Evolutionary conservation across 495 filamentous ascomycete genomes (phyloP).

Genomic region (Tuber brumale): DNA sequence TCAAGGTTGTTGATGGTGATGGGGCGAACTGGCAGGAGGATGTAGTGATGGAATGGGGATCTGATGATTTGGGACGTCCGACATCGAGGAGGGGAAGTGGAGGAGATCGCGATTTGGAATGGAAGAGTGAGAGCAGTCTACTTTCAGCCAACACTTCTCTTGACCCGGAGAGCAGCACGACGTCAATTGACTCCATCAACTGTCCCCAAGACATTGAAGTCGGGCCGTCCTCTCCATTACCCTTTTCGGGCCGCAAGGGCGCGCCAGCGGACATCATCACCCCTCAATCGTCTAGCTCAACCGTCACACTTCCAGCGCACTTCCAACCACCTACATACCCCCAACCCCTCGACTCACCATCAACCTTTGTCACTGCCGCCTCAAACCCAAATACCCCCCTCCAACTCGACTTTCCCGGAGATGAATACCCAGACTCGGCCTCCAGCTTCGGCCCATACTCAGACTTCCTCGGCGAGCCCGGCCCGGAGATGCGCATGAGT

Average conservation of each 20-base stretch:
- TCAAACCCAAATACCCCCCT: constrained; percentile 39
- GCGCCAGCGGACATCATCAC: constrained; percentile 39
- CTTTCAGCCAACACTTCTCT: constrained; percentile 20
- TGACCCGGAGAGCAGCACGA: constrained; percentile 17
- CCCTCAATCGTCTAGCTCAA: constrained; percentile 32
- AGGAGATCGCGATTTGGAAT: constrained; percentile 13
- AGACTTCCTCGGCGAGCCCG: constrained; percentile 40
- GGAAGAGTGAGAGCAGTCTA: neutral
- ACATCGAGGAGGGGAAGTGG: constrained; percentile 19
- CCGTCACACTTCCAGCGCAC: constrained; percentile 19
- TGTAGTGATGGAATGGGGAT: constrained; percentile 40
- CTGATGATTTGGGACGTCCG: constrained; percentile 21
- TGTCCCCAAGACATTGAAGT: constrained; percentile 14
- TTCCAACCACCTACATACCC: constrained; percentile 22
- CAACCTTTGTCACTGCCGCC: constrained; percentile 36
- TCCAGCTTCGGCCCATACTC: constrained; percentile 33
- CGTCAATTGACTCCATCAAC: constrained; percentile 4
- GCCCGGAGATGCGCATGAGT: constrained; percentile 42
- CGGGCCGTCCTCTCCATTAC: constrained; percentile 16
- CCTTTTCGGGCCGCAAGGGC: constrained; percentile 14
- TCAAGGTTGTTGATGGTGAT: constrained; percentile 48
- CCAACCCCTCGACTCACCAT: constrained; percentile 35
- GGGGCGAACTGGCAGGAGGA: constrained; percentile 27
- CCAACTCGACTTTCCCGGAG: constrained; percentile 30
- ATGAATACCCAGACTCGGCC: constrained; percentile 31